phyloP scores from a whole-genome alignment of 106 monocot genomes.

The Dendrobium chrysotoxum region DNA sequence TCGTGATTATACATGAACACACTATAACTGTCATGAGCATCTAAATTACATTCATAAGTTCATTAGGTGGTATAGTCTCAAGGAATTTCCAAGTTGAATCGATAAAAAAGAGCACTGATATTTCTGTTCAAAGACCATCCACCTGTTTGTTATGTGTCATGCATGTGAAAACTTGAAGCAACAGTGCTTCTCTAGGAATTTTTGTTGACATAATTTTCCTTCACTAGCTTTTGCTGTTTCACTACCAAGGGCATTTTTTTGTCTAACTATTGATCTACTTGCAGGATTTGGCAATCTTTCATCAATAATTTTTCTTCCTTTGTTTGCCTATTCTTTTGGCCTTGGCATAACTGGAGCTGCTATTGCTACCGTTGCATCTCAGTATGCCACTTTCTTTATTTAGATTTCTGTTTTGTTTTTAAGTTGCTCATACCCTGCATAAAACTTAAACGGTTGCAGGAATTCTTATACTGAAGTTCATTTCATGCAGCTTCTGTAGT shows the following conservation, averaged over 20 bases:
- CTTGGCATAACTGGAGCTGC: slow-evolving; percentile 95
- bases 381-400: slow-evolving; percentile 43
- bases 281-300: slow-evolving; percentile 88
- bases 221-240: neutral
- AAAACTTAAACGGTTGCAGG: neutral
- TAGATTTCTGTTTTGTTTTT: neutral
- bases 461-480: neutral
- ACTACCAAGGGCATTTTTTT: neutral
- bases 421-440: slow-evolving; percentile 4
- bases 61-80: no score
- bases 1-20: no score
- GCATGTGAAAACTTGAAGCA: neutral
- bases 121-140: no score
- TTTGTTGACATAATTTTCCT: neutral
- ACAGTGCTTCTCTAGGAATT: neutral
- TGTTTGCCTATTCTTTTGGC: slow-evolving; percentile 60
- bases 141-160: neutral
- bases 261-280: slow-evolving; percentile 6
- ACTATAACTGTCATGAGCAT: no score
- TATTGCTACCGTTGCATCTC: slow-evolving; percentile 81
- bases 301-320: slow-evolving; percentile 63
- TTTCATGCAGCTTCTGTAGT: neutral
- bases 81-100: no score
- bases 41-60: no score
- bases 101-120: no score